phyloP scores from a whole-genome alignment of 441 rosid genomes.

The Manihot esculenta region DNA sequence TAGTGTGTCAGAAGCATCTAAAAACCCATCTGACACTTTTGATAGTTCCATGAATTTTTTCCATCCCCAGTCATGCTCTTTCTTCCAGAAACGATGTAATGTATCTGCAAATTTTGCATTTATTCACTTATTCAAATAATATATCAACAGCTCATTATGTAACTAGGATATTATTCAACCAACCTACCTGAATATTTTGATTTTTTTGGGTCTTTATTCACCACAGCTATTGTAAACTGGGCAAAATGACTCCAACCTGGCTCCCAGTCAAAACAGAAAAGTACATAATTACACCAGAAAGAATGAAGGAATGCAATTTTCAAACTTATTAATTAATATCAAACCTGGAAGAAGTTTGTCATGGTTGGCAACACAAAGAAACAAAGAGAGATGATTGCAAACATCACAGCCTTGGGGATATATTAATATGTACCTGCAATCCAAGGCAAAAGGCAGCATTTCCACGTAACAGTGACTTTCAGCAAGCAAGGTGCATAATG shows the following conservation, averaged over 20 bases:
- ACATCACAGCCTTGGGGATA: constrained; percentile 99
- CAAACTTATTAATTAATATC: constrained; percentile 9
- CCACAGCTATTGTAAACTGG: constrained; percentile 97
- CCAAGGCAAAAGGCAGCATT: constrained; percentile 20
- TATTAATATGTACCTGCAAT: constrained; percentile 87
- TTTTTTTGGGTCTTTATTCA: constrained; percentile 81
- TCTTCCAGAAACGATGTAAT: constrained; percentile 91
- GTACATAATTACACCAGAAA: constrained; percentile 16
- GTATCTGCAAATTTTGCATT: constrained; percentile 60
- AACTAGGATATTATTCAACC: constrained; percentile 22
- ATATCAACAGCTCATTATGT: background rate
- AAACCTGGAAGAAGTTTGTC: constrained; percentile 99
- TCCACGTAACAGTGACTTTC: background rate
- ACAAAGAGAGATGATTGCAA: constrained; percentile 94
- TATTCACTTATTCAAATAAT: constrained; percentile 8
- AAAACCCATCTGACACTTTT: constrained; percentile 78
- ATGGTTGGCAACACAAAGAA: constrained; percentile 92
- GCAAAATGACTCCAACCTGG: constrained; percentile 99
- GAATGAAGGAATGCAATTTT: background rate
- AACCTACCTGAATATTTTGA: constrained; percentile 87
- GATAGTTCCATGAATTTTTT: constrained; percentile 91
- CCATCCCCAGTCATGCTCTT: constrained; percentile 99
- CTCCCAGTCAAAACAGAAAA: constrained; percentile 21
- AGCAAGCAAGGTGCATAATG: background rate
- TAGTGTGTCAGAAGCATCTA: constrained; percentile 72